Evolutionary conservation across 306 rosid genomes (phyloP), one percentile per base, ranked within the genome.

Genomic region (Vachellia collinsii): DNA sequence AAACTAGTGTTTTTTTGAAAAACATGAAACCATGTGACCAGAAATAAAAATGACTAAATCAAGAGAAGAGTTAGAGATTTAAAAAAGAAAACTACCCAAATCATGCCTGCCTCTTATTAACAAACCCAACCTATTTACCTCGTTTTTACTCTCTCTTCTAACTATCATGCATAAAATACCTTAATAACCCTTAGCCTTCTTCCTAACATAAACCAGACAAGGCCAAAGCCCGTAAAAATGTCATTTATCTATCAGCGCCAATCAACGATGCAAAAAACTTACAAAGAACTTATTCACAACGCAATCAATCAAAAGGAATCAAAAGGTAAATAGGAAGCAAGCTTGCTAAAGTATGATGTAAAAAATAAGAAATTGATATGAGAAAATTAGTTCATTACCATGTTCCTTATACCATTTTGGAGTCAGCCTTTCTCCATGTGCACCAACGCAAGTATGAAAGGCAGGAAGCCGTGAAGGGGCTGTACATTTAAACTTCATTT

Each of bases 381-480:
- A 80, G 48, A 42, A 82, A 87, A 69, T 54, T 20, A 56, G 63
- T 56, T 43, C 80, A 84, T 91, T 93, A 91, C 99, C 98, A 75
- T 95, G 88, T 80, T 95, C 99, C 81, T 83, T 91, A 73, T 95
- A 95, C 99, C 99, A 93, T 84, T 93, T 93, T 25, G 98, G 94
- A 76, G 98, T 93, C 73, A 95, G 84, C 80, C 97, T 91, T 88
- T 95, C 99, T 88, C 90, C 94, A 83, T 93, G 88, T 34, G 92
- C 96, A 77, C 98, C 99, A 39, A 95, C 98, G 83, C 99, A 95
- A 66, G 98, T 95, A 87, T 95, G 98, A 85, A 95, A 93, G 71
- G 97, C 88, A 84, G 99, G 98, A 84, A 95, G 98, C 62, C 94
- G 92, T 34, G 97, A 85, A 47, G 97, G 93, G 76, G 81, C 98